Evolutionary conservation across 768 basidiomycete genomes (phyloP).

Genomic region (Piloderma croceum): DNA sequence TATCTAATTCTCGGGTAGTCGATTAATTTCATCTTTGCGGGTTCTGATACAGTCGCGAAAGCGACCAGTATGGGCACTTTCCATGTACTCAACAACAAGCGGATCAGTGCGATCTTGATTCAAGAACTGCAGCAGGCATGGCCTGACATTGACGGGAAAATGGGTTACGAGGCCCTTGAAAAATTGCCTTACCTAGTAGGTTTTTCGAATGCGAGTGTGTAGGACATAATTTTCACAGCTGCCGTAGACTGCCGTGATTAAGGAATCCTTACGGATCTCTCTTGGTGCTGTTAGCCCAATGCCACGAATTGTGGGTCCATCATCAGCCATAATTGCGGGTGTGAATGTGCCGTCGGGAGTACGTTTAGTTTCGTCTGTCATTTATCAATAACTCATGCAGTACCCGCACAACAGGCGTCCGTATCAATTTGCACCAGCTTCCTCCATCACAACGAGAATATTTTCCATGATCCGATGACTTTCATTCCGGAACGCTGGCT

Average conservation of each 20-base stretch:
- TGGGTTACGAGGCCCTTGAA: constrained; percentile 34
- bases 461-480: constrained; percentile 35
- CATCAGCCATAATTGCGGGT: constrained; percentile 30
- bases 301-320: constrained; percentile 34
- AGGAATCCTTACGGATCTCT: constrained; percentile 39
- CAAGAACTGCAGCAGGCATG: constrained; percentile 33
- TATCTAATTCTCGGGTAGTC: no score
- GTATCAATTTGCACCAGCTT: constrained; percentile 36
- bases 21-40: constrained; percentile 36
- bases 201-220: no score
- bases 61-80: constrained; percentile 32
- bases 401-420: constrained; percentile 26
- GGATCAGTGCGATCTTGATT: constrained; percentile 24
- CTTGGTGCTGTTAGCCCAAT: constrained; percentile 35
- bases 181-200: constrained; percentile 44
- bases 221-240: constrained; percentile 1
- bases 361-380: constrained; percentile 2
- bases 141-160: constrained; percentile 31
- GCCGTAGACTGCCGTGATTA: constrained; percentile 41
- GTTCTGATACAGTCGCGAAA: constrained; percentile 41
- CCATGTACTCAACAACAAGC: constrained; percentile 28
- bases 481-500: constrained; percentile 44
- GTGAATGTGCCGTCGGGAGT: constrained; percentile 34
- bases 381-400: constrained; percentile 5
- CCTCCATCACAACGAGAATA: constrained; percentile 32